phyloP scores from a whole-genome alignment of 805 yeast species.

The Kodamaea kakaduensis region DNA sequence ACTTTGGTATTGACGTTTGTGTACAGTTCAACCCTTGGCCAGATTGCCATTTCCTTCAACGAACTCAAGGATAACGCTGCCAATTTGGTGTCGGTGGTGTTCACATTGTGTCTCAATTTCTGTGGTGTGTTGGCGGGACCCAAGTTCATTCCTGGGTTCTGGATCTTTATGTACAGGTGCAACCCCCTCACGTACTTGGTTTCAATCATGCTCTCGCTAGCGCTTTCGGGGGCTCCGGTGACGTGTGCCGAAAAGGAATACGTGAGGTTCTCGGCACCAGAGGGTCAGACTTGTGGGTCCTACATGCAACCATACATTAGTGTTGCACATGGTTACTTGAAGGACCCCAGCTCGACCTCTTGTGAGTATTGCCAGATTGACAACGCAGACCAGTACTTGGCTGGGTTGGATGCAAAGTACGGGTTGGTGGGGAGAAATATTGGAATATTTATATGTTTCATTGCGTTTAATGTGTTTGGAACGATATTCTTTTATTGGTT shows the following conservation, averaged over 20 bases:
- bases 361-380: conserved; percentile 62
- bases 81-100: conserved; percentile 21
- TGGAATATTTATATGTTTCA: conserved; percentile 27
- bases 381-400: conserved; percentile 59
- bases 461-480: conserved; percentile 23
- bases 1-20: conserved; percentile 17
- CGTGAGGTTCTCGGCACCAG: conserved; percentile 15
- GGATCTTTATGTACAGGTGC: conserved; percentile 29
- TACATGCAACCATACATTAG: conserved; percentile 19
- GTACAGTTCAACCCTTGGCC: conserved; percentile 21
- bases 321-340: conserved; percentile 31
- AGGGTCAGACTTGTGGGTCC: conserved; percentile 20
- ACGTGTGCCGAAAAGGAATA: conserved; percentile 17
- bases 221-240: conserved; percentile 18
- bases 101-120: conserved; percentile 25
- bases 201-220: conserved; percentile 12
- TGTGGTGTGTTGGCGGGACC: conserved; percentile 24
- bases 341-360: conserved; percentile 41
- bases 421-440: conserved; percentile 24
- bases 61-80: conserved; percentile 25
- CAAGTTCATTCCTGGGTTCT: conserved; percentile 20
- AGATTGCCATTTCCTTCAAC: conserved; percentile 19
- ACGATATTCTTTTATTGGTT: conserved; percentile 37
- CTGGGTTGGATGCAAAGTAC: conserved; percentile 38
- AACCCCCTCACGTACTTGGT: conserved; percentile 26